Base-by-base conservation (phyloP, 1,284 basidiomycete species). In the Ustilago sp. region DNA sequence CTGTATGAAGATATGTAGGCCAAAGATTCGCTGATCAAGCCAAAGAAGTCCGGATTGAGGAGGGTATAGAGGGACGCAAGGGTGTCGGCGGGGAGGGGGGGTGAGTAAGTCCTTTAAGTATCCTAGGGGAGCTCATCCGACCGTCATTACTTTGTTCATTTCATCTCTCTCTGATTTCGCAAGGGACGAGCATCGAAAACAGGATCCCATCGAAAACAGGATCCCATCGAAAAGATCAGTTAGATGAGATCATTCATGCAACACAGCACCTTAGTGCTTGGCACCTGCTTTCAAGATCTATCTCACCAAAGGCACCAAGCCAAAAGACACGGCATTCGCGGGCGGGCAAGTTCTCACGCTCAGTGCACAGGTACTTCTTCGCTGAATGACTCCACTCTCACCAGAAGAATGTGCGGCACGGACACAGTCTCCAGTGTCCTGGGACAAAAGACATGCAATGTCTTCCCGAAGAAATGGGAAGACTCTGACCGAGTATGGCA, bases 251-350 rank as follows among this genome's bases (percentile, higher is more conserved):
- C 28, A 23, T 36, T 55, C 51, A 50, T 60, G 52, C 64, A 51
- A 31, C 32, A 47, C 51, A 38, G 7, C 15, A 19, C 19, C 11
- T 39, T 15, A 23, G 58, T 56, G 53, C 36, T 61, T 61, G 35
- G 65, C 61, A 67, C 65, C 65, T 67, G 65, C 59, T 61, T 67
- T 35, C 45, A n/a, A 67, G 58, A 67, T 67, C 65, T 48, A 32
- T 50, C 47, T 50, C 19, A 23, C 15, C 17, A 50, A 53, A 39
- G 34, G 4, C 48, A 31, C 11, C 43, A 19, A 7, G 19, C 43
- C 43, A 43, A 28, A 28, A 31, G 47, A 11, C 48, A 32, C 0
- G 28, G 28, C 8, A 4, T 50, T 32, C 28, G 28, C 8, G 13
- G 48, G 28, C 1, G 19, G 19, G 43, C 7, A 19, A 7, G 17